Conservation (phyloP, 1,284 basidiomycete genomes). For the Tilletia horrida region DNA sequence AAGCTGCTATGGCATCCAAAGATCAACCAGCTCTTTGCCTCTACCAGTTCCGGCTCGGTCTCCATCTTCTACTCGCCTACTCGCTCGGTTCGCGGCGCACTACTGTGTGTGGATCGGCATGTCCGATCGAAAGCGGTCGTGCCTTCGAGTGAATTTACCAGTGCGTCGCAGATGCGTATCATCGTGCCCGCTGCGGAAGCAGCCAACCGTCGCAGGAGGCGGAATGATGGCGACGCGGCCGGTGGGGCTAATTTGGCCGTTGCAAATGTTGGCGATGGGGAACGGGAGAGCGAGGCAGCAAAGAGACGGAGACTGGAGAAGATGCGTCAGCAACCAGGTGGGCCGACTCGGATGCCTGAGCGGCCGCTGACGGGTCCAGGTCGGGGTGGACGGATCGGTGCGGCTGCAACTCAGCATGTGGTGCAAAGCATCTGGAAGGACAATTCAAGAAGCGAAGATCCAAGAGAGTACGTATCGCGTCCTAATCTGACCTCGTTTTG, state of each 20-base stretch:
- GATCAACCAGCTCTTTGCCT: slow-evolving; percentile 48
- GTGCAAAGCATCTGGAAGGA: slow-evolving; percentile 76
- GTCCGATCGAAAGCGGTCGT: slow-evolving; percentile 29
- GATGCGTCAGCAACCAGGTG: slow-evolving; percentile 71
- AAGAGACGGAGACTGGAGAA: slow-evolving; percentile 82
- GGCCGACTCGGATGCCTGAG: slow-evolving; percentile 61
- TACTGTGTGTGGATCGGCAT: slow-evolving; percentile 68
- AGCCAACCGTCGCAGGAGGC: slow-evolving; percentile 48
- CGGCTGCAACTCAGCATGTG: slow-evolving; percentile 88
- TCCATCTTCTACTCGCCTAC: slow-evolving; percentile 84
- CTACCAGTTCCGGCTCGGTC: slow-evolving; percentile 65
- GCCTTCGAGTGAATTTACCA: slow-evolving; percentile 11
- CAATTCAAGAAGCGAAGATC: slow-evolving; percentile 61
- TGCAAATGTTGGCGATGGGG: slow-evolving; percentile 70
- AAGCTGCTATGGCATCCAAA: slow-evolving; percentile 32
- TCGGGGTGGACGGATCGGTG: slow-evolving; percentile 85
- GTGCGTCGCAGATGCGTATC: slow-evolving; percentile 27
- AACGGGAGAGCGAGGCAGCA: slow-evolving; percentile 50
- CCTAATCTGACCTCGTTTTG: background rate
- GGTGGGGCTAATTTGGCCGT: slow-evolving; percentile 73
- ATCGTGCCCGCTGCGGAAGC: slow-evolving; percentile 29
- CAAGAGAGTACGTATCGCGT: slow-evolving; percentile 64
- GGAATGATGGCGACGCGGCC: slow-evolving; percentile 64
- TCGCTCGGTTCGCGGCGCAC: slow-evolving; percentile 83
- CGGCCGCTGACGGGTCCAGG: slow-evolving; percentile 82